Evolutionary conservation across 2,329 filamentous ascomycete genomes (phyloP), one percentile per base, ranked within the genome.

Genomic region (Scleromitrula shiraiana): DNA sequence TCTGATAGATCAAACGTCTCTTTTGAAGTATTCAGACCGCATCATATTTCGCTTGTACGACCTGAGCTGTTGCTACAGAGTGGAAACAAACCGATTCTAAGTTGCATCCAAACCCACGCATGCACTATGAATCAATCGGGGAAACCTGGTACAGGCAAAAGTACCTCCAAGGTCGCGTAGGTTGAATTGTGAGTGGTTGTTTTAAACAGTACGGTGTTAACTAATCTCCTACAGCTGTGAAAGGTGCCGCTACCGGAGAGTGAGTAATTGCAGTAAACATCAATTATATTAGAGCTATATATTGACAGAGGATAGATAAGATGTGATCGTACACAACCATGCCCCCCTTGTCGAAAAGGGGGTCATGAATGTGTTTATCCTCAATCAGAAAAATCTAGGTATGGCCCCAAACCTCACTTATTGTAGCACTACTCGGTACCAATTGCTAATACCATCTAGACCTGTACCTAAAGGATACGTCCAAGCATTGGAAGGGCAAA

Each of bases 321-420:
- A 64, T 78, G 75, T 58, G 70, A 76, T 56, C 70, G 74, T 3
- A 68, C 68, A 38, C 62, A 67, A 12, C 75, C 75, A 10, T 78
- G 75, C 55, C 68, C 68, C 26, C 70, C 70, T 50, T 78, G 75
- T 54, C 57, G 63, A 55, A 68, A 69, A 54, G 66, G 67, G 6
- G 63, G 64, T 17, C 65, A 63, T 7, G 65, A 69, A 37, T 71
- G 69, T 51, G 60, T 65, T n/a, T 60, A 67, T 19, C 65, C 62
- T 27, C 67, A 68, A 15, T 66, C 62, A 5, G 69, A 71, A 53
- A 71, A 70, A 55, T 66, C 69, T 53, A 62, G 69, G 67, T 70
- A 56, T 24, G 42, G 10, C 8, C 26, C 30, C 20, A 30, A 41
- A 8, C 19, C 12, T 17, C n/a, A 37, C 29, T 12, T 10, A 20